A percentile compares a stretch with the other conserved stretches of the same genome.
These are phyloP conservation scores for Paramecium biaurelia DNA, from an alignment of 73 alveolate genomes.

Conservation along the genomic window DNA sequence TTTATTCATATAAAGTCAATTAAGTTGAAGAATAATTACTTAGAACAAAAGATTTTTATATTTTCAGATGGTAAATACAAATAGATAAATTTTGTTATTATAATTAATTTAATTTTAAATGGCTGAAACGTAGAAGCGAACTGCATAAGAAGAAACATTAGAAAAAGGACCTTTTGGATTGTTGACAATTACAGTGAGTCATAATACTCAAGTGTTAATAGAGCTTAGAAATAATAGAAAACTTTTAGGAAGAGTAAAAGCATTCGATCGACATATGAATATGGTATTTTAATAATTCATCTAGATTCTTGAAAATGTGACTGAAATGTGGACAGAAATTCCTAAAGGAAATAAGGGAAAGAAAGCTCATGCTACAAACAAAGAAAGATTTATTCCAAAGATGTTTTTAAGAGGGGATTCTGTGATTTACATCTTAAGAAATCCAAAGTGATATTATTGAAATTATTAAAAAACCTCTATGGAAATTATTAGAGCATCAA, in stretches of 20 bases:
- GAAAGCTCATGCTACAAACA: constrained; percentile 93
- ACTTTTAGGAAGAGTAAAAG: constrained; percentile 96
- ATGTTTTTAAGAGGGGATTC: constrained; percentile 99
- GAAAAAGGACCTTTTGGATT: constrained; percentile 94
- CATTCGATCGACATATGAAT: constrained; percentile 98
- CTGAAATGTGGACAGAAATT: constrained; percentile 98
- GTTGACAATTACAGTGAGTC: constrained; percentile 92
- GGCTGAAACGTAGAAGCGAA: constrained; percentile 61
- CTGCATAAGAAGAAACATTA: constrained; percentile 79
- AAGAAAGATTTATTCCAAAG: constrained; percentile 95
- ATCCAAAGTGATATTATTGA: constrained; percentile 77
- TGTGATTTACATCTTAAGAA: constrained; percentile 84
- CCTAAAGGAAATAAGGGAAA: constrained; percentile 93
- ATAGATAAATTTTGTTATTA: background rate
- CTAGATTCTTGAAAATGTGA: constrained; percentile 74
- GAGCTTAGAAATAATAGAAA: constrained; percentile 98
- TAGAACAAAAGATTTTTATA: background rate
- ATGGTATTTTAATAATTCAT: constrained; percentile 78
- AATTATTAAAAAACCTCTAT: background rate
- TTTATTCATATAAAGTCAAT: background rate
- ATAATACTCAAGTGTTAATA: constrained; percentile 93
- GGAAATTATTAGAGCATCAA: background rate
- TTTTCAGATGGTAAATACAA: background rate
- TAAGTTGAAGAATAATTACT: too few species aligned
- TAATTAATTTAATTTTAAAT: background rate